Base-by-base conservation (phyloP, 2,329 filamentous ascomycete species). In the Ascocoryne sarcoides region DNA sequence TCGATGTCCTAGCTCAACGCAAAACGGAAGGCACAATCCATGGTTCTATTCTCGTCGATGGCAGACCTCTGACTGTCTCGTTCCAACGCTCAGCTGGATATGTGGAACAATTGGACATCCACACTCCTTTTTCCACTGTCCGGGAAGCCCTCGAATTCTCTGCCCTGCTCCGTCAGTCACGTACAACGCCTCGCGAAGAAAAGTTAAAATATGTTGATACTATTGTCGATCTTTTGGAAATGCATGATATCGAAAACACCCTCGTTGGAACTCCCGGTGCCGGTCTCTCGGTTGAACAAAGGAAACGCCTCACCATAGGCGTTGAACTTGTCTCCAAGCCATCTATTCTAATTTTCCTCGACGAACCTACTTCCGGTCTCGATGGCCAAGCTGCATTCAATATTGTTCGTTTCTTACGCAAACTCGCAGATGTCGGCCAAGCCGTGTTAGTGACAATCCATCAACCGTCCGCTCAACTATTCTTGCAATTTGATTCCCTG, bases 91-190 rank as follows among this genome's bases (percentile, higher is more conserved):
- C 54, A 15, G 50, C 55, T 0, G 88, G 88, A 32, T 94, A 94
- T 52, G 87, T 89, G 26, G 86, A 94, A 58, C 89, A 95, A 60
- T 84, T 94, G 58, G 89, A 95, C 73, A 71, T 95, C 10, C 88
- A 95, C 59, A 70, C 94, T 35, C 71, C 81, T 35, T 92, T 86
- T 16, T 37, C 51, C 0, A 95, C 89, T 1, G 88, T 95, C 20
- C 80, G 89, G 46, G 90, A 95, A 64, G 87, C 88, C 5, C 71
- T 96, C 21, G 79, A 78, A 53, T 95, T 95, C 63, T 88, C 81
- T 53, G 89, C 89, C n/a, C 63, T 90, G 4, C 80, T 95, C 31
- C 83, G 90, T 43, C 89, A 95, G 58, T 85, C 89, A 1, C 77
- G 76, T 39, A 70, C 81, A 37, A 73, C 84, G 12, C 69, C 84